These are phyloP conservation scores for Harringtonia lauricola DNA, from an alignment of 2,329 filamentous ascomycete species.

Conservation along the genomic window DNA sequence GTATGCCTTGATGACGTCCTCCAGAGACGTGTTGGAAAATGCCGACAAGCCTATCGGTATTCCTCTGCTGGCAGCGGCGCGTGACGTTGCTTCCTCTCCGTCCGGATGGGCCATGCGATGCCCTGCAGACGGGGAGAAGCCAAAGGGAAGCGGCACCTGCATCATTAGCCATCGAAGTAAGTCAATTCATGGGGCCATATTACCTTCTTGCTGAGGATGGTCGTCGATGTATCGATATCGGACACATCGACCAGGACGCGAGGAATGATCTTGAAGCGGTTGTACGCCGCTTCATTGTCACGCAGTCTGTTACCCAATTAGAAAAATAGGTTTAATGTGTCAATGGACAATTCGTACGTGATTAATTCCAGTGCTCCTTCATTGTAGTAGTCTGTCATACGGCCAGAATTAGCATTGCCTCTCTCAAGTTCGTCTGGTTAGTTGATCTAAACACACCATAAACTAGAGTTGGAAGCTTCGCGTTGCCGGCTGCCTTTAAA, in stretches of 20 bases:
- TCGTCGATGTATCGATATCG: constrained; percentile 26
- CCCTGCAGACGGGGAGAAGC: constrained; percentile 41
- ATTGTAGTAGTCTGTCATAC: constrained; percentile 38
- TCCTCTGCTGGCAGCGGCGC: constrained; percentile 29
- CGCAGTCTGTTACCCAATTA: constrained; percentile 19
- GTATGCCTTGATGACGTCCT: constrained; percentile 30
- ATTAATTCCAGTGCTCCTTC: constrained; percentile 43
- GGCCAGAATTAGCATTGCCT: background rate
- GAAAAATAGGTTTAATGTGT: background rate
- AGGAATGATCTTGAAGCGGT: constrained; percentile 35
- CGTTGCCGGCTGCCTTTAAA: background rate
- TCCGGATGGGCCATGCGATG: constrained; percentile 39
- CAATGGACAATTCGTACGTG: constrained; percentile 20
- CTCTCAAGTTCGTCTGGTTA: background rate
- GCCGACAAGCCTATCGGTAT: constrained; percentile 36
- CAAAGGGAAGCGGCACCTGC: constrained; percentile 31
- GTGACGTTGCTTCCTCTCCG: constrained; percentile 36
- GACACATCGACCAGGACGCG: constrained; percentile 29
- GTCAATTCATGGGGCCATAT: too few relatives aligned
- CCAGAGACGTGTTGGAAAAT: constrained; percentile 31
- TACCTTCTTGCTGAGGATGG: constrained; percentile 28
- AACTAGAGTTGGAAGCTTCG: background rate
- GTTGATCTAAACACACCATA: background rate
- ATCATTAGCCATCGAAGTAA: background rate
- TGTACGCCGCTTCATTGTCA: constrained; percentile 42